phyloP scores from a whole-genome alignment of 805 yeast genomes.

The Kodamaea lidongshanica region DNA sequence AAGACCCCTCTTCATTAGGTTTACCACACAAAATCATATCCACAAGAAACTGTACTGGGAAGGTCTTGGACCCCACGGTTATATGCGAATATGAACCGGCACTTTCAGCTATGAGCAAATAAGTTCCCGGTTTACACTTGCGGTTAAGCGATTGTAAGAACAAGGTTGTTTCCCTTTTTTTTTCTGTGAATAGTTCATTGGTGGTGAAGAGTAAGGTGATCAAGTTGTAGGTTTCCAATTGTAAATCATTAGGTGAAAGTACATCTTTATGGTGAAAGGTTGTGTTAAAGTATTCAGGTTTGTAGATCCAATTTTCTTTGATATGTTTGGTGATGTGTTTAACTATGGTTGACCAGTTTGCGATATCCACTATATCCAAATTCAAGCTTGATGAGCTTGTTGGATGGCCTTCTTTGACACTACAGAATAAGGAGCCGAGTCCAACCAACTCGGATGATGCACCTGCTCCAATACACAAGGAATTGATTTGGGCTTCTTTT shows the following conservation, averaged over 20 bases:
- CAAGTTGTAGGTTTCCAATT: conserved; percentile 30
- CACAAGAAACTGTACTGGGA: conserved; percentile 76
- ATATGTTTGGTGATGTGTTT: conserved; percentile 39
- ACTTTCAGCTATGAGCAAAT: conserved; percentile 69
- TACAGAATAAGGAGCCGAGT: conserved; percentile 51
- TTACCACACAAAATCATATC: conserved; percentile 64
- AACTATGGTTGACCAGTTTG: conserved; percentile 64
- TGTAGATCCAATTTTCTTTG: conserved; percentile 48
- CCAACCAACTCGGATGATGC: conserved; percentile 80
- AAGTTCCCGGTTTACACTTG: conserved; percentile 50
- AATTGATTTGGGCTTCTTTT: conserved; percentile 25
- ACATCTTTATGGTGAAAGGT: conserved; percentile 28
- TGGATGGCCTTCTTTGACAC: conserved; percentile 31
- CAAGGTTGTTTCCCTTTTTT: conserved; percentile 53
- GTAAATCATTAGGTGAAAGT: conserved; percentile 15
- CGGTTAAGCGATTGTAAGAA: conserved; percentile 49
- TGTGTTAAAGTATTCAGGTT: conserved; percentile 22
- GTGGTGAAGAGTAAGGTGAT: conserved; percentile 80
- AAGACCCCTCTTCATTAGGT: conserved; percentile 42
- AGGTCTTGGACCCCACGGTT: conserved; percentile 64
- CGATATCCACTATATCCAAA: conserved; percentile 64
- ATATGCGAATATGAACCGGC: conserved; percentile 88
- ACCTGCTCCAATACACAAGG: conserved; percentile 79
- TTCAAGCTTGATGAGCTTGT: conserved; percentile 30
- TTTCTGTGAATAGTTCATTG: conserved; percentile 73